These are phyloP conservation scores for Fusarium napiforme DNA, from an alignment of 2,329 filamentous ascomycete genomes.

Conservation along the genomic window DNA sequence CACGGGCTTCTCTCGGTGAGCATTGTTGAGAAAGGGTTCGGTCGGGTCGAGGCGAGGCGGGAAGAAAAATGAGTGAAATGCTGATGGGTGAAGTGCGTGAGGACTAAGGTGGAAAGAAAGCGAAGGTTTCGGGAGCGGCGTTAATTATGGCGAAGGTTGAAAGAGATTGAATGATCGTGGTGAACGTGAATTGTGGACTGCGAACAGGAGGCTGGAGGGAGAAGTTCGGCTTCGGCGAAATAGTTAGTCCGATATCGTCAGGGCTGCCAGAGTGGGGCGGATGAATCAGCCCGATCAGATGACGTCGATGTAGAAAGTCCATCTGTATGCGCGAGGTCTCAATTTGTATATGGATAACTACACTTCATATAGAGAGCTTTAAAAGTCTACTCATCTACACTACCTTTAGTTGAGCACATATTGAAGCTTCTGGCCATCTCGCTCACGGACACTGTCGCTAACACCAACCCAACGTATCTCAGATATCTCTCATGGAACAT, in stretches of 20 bases:
- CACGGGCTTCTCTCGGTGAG: not conserved
- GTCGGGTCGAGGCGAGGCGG: not conserved
- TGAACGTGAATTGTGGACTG: not conserved
- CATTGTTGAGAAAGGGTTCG: not conserved
- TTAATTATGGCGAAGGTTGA: not conserved
- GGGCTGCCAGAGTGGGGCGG: not conserved
- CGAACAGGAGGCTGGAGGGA: not conserved
- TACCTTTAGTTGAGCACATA: too few species aligned
- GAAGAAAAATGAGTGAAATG: not conserved
- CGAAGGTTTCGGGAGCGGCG: not conserved
- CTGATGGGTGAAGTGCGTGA: too few species aligned
- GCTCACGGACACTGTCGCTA: rapidly evolving
- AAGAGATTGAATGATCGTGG: not conserved
- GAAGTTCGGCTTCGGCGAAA: not conserved
- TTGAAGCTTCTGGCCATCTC: too few species aligned
- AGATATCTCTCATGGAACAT: not conserved
- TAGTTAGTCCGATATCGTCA: rapidly evolving
- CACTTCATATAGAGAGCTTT: not conserved
- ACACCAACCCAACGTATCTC: not conserved
- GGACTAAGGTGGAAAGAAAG: not conserved
- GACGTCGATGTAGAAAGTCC: not conserved
- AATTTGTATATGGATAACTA: too few species aligned
- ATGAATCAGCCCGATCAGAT: not conserved
- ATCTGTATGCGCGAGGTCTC: too few species aligned
- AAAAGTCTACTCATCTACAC: not conserved